Conservation (phyloP, 2,329 filamentous ascomycete species). For the Apiospora arundinis region DNA sequence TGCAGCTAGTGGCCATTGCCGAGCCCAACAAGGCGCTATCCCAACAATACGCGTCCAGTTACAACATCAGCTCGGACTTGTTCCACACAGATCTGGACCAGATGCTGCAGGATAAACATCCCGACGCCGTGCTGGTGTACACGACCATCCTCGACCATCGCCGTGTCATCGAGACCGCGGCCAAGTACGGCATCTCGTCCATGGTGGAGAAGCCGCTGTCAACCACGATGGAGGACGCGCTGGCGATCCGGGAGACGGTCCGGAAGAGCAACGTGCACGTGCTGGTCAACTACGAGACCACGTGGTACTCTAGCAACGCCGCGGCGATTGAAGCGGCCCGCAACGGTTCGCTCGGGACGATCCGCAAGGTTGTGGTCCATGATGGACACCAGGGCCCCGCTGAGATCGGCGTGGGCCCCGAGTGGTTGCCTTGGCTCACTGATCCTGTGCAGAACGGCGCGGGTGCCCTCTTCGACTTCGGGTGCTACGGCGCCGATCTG, state of each 20-base stretch:
- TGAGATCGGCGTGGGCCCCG: neutral
- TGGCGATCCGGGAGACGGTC: neutral
- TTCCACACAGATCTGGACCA: neutral
- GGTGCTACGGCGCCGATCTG: neutral
- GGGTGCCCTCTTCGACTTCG: neutral
- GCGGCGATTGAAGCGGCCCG: neutral
- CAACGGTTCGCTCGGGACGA: neutral
- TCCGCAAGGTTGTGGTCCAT: constrained; percentile 6
- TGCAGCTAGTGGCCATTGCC: neutral
- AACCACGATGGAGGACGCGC: neutral
- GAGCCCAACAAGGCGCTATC: neutral
- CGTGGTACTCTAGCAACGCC: constrained; percentile 2
- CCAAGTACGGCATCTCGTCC: constrained; percentile 11
- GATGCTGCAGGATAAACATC: neutral
- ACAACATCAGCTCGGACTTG: neutral
- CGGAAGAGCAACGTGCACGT: constrained; percentile 1
- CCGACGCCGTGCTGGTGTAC: constrained; percentile 1
- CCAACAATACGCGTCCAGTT: neutral
- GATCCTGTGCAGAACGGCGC: neutral
- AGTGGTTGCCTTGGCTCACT: neutral
- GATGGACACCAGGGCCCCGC: neutral
- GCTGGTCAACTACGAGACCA: neutral
- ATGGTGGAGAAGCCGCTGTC: constrained; percentile 3
- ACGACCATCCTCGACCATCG: constrained; percentile 9
- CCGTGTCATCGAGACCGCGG: neutral